Evolutionary conservation across 306 rosid genomes (phyloP).

Genomic region (Lathyrus sativus): DNA sequence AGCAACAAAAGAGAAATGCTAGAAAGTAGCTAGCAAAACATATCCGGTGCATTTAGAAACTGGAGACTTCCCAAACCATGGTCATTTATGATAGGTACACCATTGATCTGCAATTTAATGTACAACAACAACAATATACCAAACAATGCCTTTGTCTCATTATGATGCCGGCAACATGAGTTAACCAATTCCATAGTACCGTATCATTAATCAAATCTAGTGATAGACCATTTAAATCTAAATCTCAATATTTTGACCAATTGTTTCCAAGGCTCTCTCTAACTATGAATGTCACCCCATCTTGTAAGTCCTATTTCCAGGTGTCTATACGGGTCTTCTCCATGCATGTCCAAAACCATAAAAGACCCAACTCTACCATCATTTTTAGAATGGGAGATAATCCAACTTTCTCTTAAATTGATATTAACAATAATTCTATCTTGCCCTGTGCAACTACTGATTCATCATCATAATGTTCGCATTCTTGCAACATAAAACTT

Average conservation of each 20-base stretch:
- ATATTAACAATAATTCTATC: neutral
- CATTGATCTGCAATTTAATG: conserved; percentile 10
- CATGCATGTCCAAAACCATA: neutral
- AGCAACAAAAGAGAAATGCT: conserved; percentile 20
- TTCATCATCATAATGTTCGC: neutral
- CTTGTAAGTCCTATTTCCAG: neutral
- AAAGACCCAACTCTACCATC: neutral
- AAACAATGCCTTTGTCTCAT: neutral
- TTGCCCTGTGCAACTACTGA: neutral
- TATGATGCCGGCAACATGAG: neutral
- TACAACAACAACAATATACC: neutral
- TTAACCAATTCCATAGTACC: neutral
- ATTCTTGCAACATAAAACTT: conserved; percentile 6
- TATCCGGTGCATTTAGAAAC: conserved; percentile 4
- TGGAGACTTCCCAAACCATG: conserved; percentile 16
- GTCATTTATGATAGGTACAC: conserved; percentile 25
- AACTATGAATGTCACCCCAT: conserved; percentile 1
- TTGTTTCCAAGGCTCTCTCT: neutral
- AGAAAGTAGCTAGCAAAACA: conserved; percentile 19
- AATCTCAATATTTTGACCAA: neutral
- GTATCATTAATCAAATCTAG: neutral
- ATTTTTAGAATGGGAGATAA: neutral
- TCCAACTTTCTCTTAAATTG: neutral
- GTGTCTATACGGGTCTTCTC: neutral
- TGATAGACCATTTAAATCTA: conserved; percentile 5